Conservation (phyloP, 257 asterid genomes). For the Solanum ossicruentum region DNA sequence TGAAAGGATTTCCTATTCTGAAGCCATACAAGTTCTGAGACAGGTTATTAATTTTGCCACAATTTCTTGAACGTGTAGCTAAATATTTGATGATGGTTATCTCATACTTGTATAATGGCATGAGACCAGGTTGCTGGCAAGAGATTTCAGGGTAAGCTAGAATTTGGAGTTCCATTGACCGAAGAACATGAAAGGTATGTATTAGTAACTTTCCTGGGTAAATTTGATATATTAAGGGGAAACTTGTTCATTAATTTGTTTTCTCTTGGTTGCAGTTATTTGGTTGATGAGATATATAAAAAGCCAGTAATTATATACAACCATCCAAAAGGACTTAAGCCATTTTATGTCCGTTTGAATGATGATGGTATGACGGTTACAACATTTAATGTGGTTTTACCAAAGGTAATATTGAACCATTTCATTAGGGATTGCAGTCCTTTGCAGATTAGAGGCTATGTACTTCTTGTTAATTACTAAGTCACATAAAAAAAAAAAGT, state of each 20-base stretch:
- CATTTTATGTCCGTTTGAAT: slow-evolving; percentile 53
- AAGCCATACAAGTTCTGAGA: slow-evolving; percentile 50
- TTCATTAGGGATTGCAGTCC: background rate
- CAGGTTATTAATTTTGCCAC: slow-evolving; percentile 22
- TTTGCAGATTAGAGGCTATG: background rate
- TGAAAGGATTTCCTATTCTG: slow-evolving; percentile 55
- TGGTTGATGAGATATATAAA: slow-evolving; percentile 50
- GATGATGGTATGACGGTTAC: slow-evolving; percentile 69
- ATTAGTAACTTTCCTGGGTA: background rate
- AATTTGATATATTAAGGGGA: background rate
- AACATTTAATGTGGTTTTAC: slow-evolving; percentile 60
- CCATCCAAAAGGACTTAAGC: slow-evolving; percentile 53
- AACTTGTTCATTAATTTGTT: background rate
- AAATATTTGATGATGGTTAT: background rate
- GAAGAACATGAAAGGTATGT: slow-evolving; percentile 80
- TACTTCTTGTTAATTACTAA: background rate
- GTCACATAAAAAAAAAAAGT: background rate
- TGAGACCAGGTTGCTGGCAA: slow-evolving; percentile 29
- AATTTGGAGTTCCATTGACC: slow-evolving; percentile 54
- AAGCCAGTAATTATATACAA: slow-evolving; percentile 56
- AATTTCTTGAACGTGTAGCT: background rate
- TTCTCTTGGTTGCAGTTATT: slow-evolving; percentile 29
- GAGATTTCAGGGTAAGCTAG: slow-evolving; percentile 25
- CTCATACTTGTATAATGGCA: background rate
- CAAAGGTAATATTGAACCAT: slow-evolving; percentile 35